Percentiles rank a stretch among this genome's conserved stretches.
Conservation (phyloP, 371 early-diverging fungal genomes). For the Actinomortierella wolfii region DNA sequence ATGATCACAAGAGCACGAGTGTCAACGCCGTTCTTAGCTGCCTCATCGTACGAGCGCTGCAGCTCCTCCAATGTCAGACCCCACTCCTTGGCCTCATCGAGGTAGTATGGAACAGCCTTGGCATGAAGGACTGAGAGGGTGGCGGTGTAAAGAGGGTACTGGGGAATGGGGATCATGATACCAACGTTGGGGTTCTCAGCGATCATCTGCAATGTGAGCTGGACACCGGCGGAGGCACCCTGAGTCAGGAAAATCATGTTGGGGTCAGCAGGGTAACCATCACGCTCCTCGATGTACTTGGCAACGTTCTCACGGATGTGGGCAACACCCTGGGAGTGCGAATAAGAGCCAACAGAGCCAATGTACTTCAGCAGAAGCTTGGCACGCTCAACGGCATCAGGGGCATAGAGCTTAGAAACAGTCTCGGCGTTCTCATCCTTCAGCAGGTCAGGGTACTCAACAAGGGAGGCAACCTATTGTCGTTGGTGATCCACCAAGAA, state of each 20-base stretch:
- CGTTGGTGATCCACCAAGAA: no score
- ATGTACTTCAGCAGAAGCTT: slow-evolving; percentile 64
- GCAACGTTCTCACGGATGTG: slow-evolving; percentile 87
- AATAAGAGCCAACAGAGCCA: slow-evolving; percentile 90
- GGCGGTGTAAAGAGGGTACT: slow-evolving; percentile 99
- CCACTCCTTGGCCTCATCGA: slow-evolving; percentile 89
- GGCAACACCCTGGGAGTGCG: slow-evolving; percentile 92
- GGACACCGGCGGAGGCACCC: slow-evolving; percentile 90
- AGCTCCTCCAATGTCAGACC: slow-evolving; percentile 73
- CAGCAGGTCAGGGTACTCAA: slow-evolving; percentile 88
- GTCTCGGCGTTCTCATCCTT: slow-evolving; percentile 54
- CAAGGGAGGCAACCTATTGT: slow-evolving; percentile 83
- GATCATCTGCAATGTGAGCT: slow-evolving; percentile 82
- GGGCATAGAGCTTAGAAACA: slow-evolving; percentile 72
- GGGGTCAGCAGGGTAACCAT: slow-evolving; percentile 85
- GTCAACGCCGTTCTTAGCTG: slow-evolving; percentile 76
- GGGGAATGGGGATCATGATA: slow-evolving; percentile 97
- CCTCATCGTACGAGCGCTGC: slow-evolving; percentile 61
- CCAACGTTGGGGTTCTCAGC: slow-evolving; percentile 82
- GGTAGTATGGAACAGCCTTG: slow-evolving; percentile 87
- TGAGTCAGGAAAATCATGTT: slow-evolving; percentile 91
- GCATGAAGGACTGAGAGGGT: slow-evolving; percentile 84
- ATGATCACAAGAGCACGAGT: slow-evolving; percentile 95
- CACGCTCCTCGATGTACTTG: slow-evolving; percentile 78
- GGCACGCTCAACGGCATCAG: slow-evolving; percentile 90